A percentile compares a stretch with the other conserved stretches of the same genome.
These are phyloP conservation scores for Apiospora koreana DNA, from an alignment of 2,329 filamentous ascomycete species.

Conservation along the genomic window DNA sequence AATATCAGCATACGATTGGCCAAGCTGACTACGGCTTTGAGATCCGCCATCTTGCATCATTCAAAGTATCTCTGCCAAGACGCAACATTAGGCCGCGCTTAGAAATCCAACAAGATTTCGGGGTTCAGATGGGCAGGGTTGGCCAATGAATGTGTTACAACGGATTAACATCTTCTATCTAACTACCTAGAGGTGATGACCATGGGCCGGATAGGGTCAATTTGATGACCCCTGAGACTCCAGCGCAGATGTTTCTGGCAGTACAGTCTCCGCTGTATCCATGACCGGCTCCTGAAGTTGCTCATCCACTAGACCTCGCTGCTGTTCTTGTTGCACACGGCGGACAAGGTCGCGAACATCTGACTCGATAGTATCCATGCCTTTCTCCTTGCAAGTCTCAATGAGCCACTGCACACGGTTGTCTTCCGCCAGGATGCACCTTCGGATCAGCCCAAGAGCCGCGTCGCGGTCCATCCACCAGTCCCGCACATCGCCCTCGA, in stretches of 20 bases:
- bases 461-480: constrained; percentile 35
- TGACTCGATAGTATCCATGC: constrained; percentile 24
- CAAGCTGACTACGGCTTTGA: not conserved
- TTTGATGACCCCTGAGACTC: not conserved
- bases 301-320: not conserved
- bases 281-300: not conserved
- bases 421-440: constrained; percentile 36
- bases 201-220: not conserved
- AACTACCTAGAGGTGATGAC: not conserved
- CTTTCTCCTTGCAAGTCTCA: constrained; percentile 30
- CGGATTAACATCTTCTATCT: not conserved
- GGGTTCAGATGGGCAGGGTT: not conserved
- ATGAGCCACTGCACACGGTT: constrained; percentile 34
- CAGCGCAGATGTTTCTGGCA: not conserved
- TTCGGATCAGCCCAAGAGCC: constrained; percentile 33
- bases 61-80: not conserved
- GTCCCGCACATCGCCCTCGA: constrained; percentile 17
- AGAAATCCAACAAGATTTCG: not conserved
- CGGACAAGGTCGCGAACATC: constrained; percentile 26
- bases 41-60: not conserved
- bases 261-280: not conserved
- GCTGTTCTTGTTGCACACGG: constrained; percentile 10
- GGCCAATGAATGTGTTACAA: not conserved
- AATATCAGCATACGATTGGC: not conserved
- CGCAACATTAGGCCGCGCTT: not conserved